Evolutionary conservation across 169 alveolate genomes (phyloP), one percentile per base, ranked within the genome.

Genomic region (Plasmodium yoelii): DNA sequence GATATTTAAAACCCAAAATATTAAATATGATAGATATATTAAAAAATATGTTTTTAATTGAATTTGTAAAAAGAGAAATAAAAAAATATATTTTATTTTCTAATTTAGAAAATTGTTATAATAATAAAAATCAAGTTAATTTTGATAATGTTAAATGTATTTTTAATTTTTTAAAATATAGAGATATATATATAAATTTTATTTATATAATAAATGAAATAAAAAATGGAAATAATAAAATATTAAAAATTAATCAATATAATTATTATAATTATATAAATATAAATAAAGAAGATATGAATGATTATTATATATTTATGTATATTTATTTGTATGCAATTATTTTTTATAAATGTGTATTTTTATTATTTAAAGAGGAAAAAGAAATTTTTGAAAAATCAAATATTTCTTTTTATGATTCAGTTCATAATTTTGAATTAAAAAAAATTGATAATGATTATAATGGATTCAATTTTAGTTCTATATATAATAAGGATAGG

Each of bases 301-400:
- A 22, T 15, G 91, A 84, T 64, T 18, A 65, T 13, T 84, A 84
- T 63, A 47, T 84, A 28, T 84, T 84, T 69, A 44, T 84, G 39
- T 84, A 84, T 61, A 44, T 84, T 61, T 84, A 84, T 73, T 10
- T 84, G 42, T 84, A 84, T 59, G 24, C 91, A 22, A 68, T 56
- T 69, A 34, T 84, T 5, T 42, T 26, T 15, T 72, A 69, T 42
- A 61, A 61, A 42, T 28, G 26, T n/a, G 13, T 51, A 22, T 75
- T 75, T 44, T 24, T 65, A 12, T 15, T n/a, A 10, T 44, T 22
- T 34, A 46, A 47, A 7, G 15, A 44, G 10, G 51, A 57, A 5
- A 1, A 51, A 34, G 8, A 28, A 59, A 42, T 18, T 26, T 15
- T 51, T 51, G 24, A 51, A 51, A 3, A 12, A 5, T 2, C n/a